These are phyloP conservation scores for Hippophae rhamnoides DNA, from an alignment of 306 rosid species.

Conservation along the genomic window DNA sequence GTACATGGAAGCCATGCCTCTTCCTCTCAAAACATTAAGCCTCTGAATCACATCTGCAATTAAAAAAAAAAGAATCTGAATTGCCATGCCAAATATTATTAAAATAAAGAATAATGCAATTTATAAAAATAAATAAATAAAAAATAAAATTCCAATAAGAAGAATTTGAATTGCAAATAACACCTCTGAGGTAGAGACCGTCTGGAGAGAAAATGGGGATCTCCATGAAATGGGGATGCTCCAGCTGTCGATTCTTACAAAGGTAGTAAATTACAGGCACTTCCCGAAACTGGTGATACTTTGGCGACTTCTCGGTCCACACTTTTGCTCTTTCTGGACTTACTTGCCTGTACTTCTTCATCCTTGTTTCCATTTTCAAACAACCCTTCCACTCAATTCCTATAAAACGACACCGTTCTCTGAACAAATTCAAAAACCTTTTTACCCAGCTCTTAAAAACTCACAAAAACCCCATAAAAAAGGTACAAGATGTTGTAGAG, in stretches of 20 bases:
- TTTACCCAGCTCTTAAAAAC: too few relatives aligned
- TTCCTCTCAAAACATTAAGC: constrained; percentile 74
- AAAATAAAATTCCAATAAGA: not conserved
- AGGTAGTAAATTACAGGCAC: constrained; percentile 85
- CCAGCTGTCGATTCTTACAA: constrained; percentile 71
- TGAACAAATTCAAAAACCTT: too few relatives aligned
- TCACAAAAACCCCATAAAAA: not conserved
- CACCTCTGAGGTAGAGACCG: constrained; percentile 77
- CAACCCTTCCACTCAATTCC: constrained; percentile 12
- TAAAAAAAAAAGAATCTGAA: not conserved
- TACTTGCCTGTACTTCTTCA: constrained; percentile 63
- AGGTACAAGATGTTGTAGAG: too few relatives aligned
- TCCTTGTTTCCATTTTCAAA: constrained; percentile 49
- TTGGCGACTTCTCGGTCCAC: constrained; percentile 89
- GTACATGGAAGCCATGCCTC: constrained; percentile 80
- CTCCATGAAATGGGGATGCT: constrained; percentile 98
- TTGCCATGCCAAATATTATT: not conserved
- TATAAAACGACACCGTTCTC: constrained; percentile 10
- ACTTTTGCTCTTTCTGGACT: constrained; percentile 89
- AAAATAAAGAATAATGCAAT: not conserved
- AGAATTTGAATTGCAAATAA: not conserved
- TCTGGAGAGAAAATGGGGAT: constrained; percentile 56
- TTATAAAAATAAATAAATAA: not conserved
- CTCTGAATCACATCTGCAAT: constrained; percentile 68
- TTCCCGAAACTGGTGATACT: constrained; percentile 61